Percentiles rank a stretch among this genome's conserved stretches.
These are phyloP conservation scores for Pleurozium schreberi DNA, from an alignment of 225 moss, liverwort and hornwort genomes.

Conservation along the genomic window DNA sequence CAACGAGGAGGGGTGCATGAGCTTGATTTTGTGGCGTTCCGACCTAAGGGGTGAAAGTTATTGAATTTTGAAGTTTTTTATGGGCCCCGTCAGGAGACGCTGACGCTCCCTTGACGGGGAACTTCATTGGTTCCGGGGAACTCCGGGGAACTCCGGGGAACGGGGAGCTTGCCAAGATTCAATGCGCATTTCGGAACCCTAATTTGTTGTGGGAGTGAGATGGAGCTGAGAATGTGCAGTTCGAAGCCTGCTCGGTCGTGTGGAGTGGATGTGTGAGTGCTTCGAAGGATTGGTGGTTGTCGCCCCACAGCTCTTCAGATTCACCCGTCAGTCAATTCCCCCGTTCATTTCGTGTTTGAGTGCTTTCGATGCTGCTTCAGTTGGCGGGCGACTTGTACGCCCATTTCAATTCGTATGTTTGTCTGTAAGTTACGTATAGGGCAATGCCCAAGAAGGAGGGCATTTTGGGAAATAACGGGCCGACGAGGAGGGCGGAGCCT, in stretches of 20 bases:
- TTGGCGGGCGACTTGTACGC: neutral
- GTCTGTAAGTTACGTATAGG: neutral
- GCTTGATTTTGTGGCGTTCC: no score
- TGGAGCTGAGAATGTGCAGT: neutral
- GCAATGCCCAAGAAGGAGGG: no score
- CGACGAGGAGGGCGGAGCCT: no score
- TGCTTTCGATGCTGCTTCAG: neutral
- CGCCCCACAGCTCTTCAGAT: neutral
- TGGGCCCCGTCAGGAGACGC: no score
- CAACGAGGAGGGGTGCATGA: no score
- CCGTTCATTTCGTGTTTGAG: neutral
- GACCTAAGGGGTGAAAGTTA: no score
- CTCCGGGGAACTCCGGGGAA: no score
- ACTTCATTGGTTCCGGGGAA: no score
- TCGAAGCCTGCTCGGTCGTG: neutral
- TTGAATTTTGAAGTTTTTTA: no score
- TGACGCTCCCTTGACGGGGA: no score
- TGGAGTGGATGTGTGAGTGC: neutral
- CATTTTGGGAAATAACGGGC: no score
- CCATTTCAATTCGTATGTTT: neutral
- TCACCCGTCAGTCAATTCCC: neutral
- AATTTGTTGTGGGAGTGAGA: neutral
- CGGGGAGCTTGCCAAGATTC: no score
- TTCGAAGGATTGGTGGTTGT: neutral
- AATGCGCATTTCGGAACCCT: neutral